These are phyloP conservation scores for Pseudozyma flocculosa DNA, from an alignment of 1,284 basidiomycete genomes.

Conservation along the genomic window DNA sequence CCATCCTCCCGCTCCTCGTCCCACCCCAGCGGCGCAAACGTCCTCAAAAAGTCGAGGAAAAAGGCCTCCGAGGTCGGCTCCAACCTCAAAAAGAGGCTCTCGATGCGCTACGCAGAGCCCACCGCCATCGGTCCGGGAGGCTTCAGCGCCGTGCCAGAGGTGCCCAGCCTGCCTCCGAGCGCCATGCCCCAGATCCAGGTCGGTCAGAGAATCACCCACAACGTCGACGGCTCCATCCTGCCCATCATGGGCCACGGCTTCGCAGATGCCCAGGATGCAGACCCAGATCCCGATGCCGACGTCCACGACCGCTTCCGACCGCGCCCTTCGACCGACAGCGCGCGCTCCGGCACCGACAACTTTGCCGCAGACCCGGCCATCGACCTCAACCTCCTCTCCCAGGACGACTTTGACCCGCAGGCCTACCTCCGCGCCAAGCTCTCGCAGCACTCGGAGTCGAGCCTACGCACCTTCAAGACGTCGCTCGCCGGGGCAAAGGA, in stretches of 20 bases:
- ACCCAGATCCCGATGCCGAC: no score
- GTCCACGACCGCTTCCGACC: conserved; percentile 15
- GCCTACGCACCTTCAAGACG: conserved; percentile 31
- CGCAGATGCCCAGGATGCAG: neutral
- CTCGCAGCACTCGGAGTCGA: conserved; percentile 43
- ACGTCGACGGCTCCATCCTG: conserved; percentile 1
- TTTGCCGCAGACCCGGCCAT: conserved; percentile 38
- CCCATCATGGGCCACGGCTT: conserved; percentile 27
- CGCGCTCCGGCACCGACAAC: conserved; percentile 15
- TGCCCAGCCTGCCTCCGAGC: conserved; percentile 26
- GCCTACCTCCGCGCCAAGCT: conserved; percentile 44
- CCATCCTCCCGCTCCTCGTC: neutral
- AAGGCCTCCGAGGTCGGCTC: conserved; percentile 47
- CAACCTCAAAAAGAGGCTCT: conserved; percentile 55
- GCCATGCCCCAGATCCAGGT: conserved; percentile 20
- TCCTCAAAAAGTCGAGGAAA: conserved; percentile 33
- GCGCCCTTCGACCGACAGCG: conserved; percentile 18
- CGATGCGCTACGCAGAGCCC: conserved; percentile 55
- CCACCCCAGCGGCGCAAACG: conserved; percentile 1
- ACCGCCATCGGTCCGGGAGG: conserved; percentile 45
- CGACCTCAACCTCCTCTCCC: conserved; percentile 39
- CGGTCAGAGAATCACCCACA: conserved; percentile 14
- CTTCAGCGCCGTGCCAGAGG: conserved; percentile 25
- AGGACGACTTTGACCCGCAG: conserved; percentile 51
- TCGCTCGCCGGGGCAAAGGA: conserved; percentile 31